Evolutionary conservation across 768 basidiomycete species (phyloP), one percentile per base, ranked within the genome.

Genomic region (Suillus subaureus): DNA sequence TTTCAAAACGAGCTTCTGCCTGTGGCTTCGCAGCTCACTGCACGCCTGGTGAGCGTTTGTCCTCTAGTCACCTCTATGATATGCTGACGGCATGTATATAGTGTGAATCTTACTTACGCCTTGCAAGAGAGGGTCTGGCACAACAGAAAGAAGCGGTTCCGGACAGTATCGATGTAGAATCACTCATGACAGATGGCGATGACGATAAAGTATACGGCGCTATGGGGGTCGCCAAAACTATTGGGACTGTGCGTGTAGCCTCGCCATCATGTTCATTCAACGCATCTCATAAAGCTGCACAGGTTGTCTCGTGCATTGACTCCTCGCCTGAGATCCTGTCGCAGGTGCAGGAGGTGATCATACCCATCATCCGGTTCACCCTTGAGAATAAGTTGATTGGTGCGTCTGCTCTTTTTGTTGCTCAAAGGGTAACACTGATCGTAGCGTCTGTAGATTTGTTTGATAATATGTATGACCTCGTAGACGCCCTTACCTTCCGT

Each of bases 401-500:
- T 92, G 63, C 47, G 86, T 78, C 9, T 13, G 31, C 62, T 63
- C 31, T 42, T 51, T 18, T 26, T 23, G 3, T 13, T 42, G 2
- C 58, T 42, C 7, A 9, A 55, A 26, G 18, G 2, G 39, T 11
- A 21, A 51, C 28, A 3, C 16, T 49, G 60, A 37, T 64, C 61
- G 13, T 7, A 47, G 9, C 23, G 18, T 31, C 15, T 49, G 12
- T 70, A 93, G 94, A 97, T 72, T 79, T 96, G 51, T 90, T 93
- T 72, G 94, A 95, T 77, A 91, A 93, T 73, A 87, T 92, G 81
- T 95, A 90, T 74, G 93, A 94, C 68, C 79, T 96, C 61, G 86
- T 94, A 60, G 95, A 96, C 71, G 90, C 83, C 67, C 79, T 96
- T 64, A 93, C 93, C 0, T 96, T 93, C 84, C 92, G 89, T 76